Evolutionary conservation across 2,329 filamentous ascomycete genomes (phyloP).

Genomic region (Aaosphaeria pasadenensis): DNA sequence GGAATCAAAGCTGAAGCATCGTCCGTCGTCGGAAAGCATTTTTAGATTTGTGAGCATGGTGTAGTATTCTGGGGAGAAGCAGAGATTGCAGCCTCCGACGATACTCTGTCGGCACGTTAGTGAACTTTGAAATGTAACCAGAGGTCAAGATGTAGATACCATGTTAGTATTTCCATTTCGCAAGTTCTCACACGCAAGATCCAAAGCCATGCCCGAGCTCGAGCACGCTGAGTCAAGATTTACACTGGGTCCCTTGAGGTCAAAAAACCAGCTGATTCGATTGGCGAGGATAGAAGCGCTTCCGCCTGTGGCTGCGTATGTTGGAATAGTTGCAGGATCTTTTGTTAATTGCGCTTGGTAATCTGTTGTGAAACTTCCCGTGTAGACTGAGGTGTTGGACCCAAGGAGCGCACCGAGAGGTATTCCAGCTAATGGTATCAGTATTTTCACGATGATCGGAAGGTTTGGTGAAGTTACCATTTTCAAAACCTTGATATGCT

Average conservation of each 20-base stretch:
- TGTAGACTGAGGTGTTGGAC: background rate
- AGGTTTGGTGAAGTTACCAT: background rate
- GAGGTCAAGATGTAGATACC: background rate
- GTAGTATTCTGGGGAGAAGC: background rate
- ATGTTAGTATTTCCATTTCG: background rate
- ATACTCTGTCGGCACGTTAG: background rate
- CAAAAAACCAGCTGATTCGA: conserved; percentile 15
- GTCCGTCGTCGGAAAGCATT: conserved; percentile 12
- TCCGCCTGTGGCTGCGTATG: conserved; percentile 14
- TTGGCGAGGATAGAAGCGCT: conserved; percentile 23
- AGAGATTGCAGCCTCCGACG: background rate
- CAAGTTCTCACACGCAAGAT: conserved; percentile 5
- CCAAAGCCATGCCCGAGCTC: conserved; percentile 22
- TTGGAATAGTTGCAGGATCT: background rate
- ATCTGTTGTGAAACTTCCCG: background rate
- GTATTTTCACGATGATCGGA: too few relatives aligned
- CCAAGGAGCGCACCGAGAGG: background rate
- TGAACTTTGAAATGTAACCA: too few relatives aligned
- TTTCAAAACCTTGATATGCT: background rate
- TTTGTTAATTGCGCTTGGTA: background rate
- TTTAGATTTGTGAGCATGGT: background rate
- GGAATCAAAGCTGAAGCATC: conserved; percentile 18
- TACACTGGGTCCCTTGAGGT: conserved; percentile 30
- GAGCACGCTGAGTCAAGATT: conserved; percentile 36
- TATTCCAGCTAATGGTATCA: background rate